These are phyloP conservation scores for Fusarium pseudoanthophilum DNA, from an alignment of 2,329 filamentous ascomycete species.

Conservation along the genomic window DNA sequence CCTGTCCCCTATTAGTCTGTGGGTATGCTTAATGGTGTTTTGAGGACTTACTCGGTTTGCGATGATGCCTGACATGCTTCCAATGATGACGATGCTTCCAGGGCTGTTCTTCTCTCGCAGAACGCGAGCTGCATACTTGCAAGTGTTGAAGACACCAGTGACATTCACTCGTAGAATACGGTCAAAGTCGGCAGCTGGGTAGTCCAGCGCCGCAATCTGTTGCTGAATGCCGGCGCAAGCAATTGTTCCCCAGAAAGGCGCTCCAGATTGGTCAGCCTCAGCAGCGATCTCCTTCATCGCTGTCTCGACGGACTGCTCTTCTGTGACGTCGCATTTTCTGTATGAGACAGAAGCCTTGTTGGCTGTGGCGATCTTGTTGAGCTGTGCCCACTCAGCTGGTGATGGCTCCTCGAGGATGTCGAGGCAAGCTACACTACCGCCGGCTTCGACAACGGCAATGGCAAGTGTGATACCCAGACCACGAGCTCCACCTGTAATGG, in stretches of 20 bases:
- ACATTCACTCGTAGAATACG: conserved; percentile 77
- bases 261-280: conserved; percentile 46
- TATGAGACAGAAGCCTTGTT: conserved; percentile 53
- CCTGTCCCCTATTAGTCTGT: conserved; percentile 51
- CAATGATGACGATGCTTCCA: conserved; percentile 63
- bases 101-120: conserved; percentile 54
- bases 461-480: conserved; percentile 63
- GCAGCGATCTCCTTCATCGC: conserved; percentile 52
- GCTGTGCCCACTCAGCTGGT: conserved; percentile 53
- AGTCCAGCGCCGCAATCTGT: conserved; percentile 58
- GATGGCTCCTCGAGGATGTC: conserved; percentile 55
- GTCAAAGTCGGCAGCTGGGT: conserved; percentile 68
- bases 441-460: conserved; percentile 59
- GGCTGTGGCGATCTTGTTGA: conserved; percentile 55
- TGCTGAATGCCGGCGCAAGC: conserved; percentile 63
- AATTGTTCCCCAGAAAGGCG: conserved; percentile 53
- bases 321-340: conserved; percentile 58
- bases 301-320: conserved; percentile 52
- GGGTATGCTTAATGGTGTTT: neutral
- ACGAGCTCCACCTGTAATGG: conserved; percentile 62
- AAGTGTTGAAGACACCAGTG: conserved; percentile 75
- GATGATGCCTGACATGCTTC: conserved; percentile 61
- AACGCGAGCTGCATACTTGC: conserved; percentile 74
- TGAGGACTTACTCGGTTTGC: conserved; percentile 58
- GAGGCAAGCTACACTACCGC: conserved; percentile 60